These are phyloP conservation scores for Rhizoclosmatium sp. DNA, from an alignment of 192 early-diverging fungal species.

Conservation along the genomic window DNA sequence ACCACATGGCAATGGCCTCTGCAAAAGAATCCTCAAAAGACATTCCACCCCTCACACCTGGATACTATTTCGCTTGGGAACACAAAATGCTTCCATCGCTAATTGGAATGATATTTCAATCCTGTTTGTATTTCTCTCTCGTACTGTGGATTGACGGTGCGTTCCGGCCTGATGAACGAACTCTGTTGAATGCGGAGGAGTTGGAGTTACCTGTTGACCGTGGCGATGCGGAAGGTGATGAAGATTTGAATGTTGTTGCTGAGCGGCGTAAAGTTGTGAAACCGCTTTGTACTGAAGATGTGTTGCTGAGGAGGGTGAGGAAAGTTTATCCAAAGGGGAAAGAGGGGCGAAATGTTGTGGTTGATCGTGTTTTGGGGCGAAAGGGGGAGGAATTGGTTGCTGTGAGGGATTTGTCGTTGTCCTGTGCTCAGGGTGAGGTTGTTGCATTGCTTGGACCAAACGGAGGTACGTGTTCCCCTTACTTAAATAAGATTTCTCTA, in stretches of 20 bases:
- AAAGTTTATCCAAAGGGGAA: constrained; percentile 19
- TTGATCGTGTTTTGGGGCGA: background rate
- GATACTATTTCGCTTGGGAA: constrained; percentile 21
- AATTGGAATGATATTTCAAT: constrained; percentile 27
- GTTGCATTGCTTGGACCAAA: constrained; percentile 49
- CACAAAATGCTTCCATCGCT: constrained; percentile 28
- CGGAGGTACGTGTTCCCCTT: constrained; percentile 14
- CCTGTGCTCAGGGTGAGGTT: constrained; percentile 48
- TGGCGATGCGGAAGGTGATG: background rate
- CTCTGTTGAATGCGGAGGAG: constrained; percentile 18
- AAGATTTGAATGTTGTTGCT: constrained; percentile 44
- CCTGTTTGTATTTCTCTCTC: background rate
- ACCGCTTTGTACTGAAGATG: constrained; percentile 36
- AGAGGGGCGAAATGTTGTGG: constrained; percentile 8
- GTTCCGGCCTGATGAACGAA: background rate
- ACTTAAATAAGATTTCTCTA: constrained; percentile 3
- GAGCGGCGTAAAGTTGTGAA: constrained; percentile 41
- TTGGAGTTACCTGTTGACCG: background rate
- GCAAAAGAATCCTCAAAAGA: background rate
- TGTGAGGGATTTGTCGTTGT: constrained; percentile 67
- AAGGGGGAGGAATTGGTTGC: constrained; percentile 42
- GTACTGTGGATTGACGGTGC: constrained; percentile 20
- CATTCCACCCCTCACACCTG: constrained; percentile 24
- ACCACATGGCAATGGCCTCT: constrained; percentile 22
- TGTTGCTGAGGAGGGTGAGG: constrained; percentile 35